These are phyloP conservation scores for Geotrichum histeridarum DNA, from an alignment of 1,139 yeast genomes.

Conservation along the genomic window DNA sequence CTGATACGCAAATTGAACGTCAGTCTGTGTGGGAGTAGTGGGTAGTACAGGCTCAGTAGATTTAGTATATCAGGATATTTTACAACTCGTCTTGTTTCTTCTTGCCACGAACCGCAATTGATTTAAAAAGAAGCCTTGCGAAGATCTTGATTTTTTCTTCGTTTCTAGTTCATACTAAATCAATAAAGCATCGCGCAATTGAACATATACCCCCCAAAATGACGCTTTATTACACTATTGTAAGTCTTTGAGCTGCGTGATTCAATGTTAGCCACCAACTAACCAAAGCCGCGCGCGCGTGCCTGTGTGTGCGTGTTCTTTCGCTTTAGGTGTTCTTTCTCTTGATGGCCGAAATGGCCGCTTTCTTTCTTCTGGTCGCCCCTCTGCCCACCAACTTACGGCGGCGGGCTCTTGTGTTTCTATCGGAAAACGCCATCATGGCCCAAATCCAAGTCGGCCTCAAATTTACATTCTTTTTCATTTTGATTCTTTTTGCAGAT, in stretches of 20 bases:
- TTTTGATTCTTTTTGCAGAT: constrained; percentile 78
- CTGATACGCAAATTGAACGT: no score
- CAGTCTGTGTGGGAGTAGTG: no score
- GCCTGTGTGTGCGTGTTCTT: background rate
- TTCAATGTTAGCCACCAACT: background rate
- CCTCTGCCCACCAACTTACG: constrained; percentile 80
- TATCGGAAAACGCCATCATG: constrained; percentile 65
- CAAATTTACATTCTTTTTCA: constrained; percentile 79
- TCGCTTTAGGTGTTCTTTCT: constrained; percentile 55
- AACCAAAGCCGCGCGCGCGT: background rate
- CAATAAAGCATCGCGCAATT: no score
- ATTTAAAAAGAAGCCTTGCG: no score
- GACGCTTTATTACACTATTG: constrained; percentile 72
- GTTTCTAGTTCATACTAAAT: no score
- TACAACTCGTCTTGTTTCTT: no score
- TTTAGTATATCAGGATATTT: no score
- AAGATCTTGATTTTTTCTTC: no score
- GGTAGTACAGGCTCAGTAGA: no score
- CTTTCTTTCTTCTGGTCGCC: constrained; percentile 73
- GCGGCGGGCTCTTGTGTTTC: constrained; percentile 57
- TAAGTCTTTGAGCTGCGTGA: constrained; percentile 26
- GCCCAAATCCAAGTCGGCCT: constrained; percentile 71
- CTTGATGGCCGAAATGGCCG: constrained; percentile 70
- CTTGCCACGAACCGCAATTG: no score
- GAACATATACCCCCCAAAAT: constrained; percentile 34